A percentile compares a stretch with the other conserved stretches of the same genome.
Evolutionary conservation across 2,329 filamentous ascomycete species (phyloP).

Genomic region (Neocatenulostroma microsporum): DNA sequence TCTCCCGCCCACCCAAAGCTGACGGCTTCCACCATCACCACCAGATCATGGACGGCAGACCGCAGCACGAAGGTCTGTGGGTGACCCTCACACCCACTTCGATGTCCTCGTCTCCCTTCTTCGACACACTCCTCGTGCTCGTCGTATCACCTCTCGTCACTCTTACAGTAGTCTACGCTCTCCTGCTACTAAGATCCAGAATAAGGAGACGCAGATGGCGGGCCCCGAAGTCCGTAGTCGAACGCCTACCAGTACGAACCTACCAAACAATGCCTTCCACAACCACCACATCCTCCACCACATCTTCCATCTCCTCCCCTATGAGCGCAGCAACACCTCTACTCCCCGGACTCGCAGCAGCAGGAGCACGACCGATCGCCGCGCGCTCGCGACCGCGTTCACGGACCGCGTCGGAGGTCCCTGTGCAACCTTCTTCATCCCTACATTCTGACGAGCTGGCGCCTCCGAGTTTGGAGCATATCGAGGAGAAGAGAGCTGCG

Average conservation of each 20-base stretch:
- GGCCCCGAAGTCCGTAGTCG: slow-evolving; percentile 94
- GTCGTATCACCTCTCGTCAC: slow-evolving; percentile 91
- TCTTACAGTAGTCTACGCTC: slow-evolving; percentile 81
- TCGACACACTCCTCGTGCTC: slow-evolving; percentile 93
- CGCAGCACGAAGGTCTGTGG: slow-evolving; percentile 70
- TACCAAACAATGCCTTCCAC: slow-evolving; percentile 76
- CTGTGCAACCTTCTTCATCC: slow-evolving; percentile 29
- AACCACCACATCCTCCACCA: slow-evolving; percentile 44
- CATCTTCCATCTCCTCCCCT: slow-evolving; percentile 21
- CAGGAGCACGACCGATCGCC: slow-evolving; percentile 34
- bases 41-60: slow-evolving; percentile 5
- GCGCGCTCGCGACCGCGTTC: slow-evolving; percentile 53
- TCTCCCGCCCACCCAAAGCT: background rate
- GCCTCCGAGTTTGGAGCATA: slow-evolving; percentile 28
- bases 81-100: slow-evolving; percentile 88
- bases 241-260: slow-evolving; percentile 86
- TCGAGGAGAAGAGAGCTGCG: slow-evolving; percentile 47
- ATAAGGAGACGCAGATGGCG: slow-evolving; percentile 87
- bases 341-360: no score
- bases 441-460: slow-evolving; percentile 19
- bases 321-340: slow-evolving; percentile 62
- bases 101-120: slow-evolving; percentile 82
- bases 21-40: slow-evolving; percentile 9
- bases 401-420: slow-evolving; percentile 55
- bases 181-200: slow-evolving; percentile 77